phyloP scores from a whole-genome alignment of 1,284 basidiomycete species.

The Apiotrichum porosum region DNA sequence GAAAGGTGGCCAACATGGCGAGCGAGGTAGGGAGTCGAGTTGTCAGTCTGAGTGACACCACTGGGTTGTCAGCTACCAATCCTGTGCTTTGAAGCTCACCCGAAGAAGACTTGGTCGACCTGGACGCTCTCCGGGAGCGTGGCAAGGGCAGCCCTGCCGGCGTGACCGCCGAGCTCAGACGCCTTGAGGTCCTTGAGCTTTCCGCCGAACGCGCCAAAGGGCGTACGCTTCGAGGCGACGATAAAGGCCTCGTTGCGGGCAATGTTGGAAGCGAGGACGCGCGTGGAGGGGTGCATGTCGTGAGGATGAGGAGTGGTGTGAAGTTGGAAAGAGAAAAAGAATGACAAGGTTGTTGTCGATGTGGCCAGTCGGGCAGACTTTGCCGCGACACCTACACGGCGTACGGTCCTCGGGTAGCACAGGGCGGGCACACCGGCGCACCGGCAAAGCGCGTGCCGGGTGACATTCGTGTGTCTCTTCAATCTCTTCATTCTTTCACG shows the following conservation, averaged over 20 bases:
- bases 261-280: not conserved
- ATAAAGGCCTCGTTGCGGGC: slow-evolving; percentile 35
- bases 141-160: slow-evolving; percentile 53
- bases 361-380: too few relatives aligned
- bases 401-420: too few relatives aligned
- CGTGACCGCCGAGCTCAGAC: slow-evolving; percentile 52
- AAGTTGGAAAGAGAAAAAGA: not conserved
- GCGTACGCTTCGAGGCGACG: slow-evolving; percentile 50
- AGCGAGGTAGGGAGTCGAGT: slow-evolving; percentile 54
- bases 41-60: slow-evolving; percentile 50
- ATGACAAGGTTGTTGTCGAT: not conserved
- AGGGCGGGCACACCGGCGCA: too few relatives aligned
- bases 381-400: too few relatives aligned
- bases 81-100: slow-evolving; percentile 31
- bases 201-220: slow-evolving; percentile 56
- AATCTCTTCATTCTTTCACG: too few relatives aligned
- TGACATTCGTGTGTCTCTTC: too few relatives aligned
- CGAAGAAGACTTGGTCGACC: slow-evolving; percentile 53
- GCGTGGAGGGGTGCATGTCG: slow-evolving; percentile 10
- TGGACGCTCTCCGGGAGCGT: slow-evolving; percentile 49
- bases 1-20: slow-evolving; percentile 55
- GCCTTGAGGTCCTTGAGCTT: slow-evolving; percentile 51
- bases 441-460: too few relatives aligned
- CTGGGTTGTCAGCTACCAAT: slow-evolving; percentile 23
- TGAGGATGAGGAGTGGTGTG: not conserved